Evolutionary conservation across 768 basidiomycete genomes (phyloP).

Genomic region (Piloderma croceum): DNA sequence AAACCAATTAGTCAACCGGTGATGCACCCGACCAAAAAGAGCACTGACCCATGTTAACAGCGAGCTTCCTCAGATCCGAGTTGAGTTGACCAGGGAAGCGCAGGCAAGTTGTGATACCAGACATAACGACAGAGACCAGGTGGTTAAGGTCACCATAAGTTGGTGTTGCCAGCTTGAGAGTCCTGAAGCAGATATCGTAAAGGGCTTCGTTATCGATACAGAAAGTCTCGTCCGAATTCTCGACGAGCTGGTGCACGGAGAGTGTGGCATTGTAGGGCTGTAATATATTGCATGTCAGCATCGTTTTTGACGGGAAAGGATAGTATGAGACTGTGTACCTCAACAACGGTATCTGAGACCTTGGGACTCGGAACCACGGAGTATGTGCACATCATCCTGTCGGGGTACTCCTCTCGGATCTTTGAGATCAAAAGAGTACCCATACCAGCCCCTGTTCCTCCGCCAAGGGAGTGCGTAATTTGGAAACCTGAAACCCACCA

Average conservation of each 20-base stretch:
- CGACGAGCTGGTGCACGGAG: constrained; percentile 96
- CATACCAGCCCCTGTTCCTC: constrained; percentile 99
- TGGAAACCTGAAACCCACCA: constrained; percentile 71
- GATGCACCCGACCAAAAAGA: neutral
- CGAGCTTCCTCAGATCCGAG: constrained; percentile 96
- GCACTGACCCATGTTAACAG: constrained; percentile 93
- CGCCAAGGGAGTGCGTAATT: constrained; percentile 97
- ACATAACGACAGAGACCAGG: constrained; percentile 97
- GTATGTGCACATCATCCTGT: constrained; percentile 99
- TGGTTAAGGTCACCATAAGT: constrained; percentile 98
- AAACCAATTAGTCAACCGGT: constrained; percentile 2
- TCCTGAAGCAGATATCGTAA: constrained; percentile 98
- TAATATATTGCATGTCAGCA: neutral
- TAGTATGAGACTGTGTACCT: constrained; percentile 41
- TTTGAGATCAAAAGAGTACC: constrained; percentile 98
- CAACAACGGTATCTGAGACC: constrained; percentile 98
- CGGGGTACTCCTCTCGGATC: constrained; percentile 98
- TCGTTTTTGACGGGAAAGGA: neutral
- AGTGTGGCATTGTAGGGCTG: constrained; percentile 98
- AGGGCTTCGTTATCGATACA: constrained; percentile 99
- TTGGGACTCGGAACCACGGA: constrained; percentile 97
- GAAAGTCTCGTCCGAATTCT: constrained; percentile 99
- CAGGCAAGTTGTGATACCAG: constrained; percentile 95
- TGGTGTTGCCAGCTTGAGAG: constrained; percentile 91
- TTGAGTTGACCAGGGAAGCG: constrained; percentile 99